Conservation (phyloP, 2,329 filamentous ascomycete genomes). For the Rugonectria rugulosa region DNA sequence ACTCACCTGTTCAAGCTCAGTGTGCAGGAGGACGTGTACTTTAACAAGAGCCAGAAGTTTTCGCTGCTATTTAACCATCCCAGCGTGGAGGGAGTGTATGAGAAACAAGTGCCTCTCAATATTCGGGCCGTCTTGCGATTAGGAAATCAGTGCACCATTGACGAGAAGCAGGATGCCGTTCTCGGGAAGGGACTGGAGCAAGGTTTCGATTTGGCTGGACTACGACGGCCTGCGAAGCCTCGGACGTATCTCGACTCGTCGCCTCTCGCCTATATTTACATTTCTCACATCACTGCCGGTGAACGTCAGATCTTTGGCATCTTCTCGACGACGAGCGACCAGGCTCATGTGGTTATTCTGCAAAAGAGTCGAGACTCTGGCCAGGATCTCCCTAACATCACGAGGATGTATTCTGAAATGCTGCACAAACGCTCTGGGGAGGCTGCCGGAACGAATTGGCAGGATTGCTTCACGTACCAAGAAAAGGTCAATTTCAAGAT, state of each 20-base stretch:
- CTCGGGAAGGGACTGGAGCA: constrained; percentile 92
- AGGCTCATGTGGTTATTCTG: constrained; percentile 88
- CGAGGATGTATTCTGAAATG: constrained; percentile 85
- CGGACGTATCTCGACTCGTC: constrained; percentile 77
- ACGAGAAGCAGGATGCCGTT: constrained; percentile 88
- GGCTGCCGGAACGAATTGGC: constrained; percentile 73
- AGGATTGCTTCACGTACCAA: constrained; percentile 86
- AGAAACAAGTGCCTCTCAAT: constrained; percentile 88
- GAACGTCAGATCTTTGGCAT: constrained; percentile 93
- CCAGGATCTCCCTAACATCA: constrained; percentile 88
- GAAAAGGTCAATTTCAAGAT: constrained; percentile 86
- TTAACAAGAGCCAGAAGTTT: constrained; percentile 84
- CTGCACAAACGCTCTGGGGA: constrained; percentile 72
- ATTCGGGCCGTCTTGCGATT: constrained; percentile 88
- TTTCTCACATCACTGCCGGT: constrained; percentile 91
- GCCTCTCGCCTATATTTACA: constrained; percentile 82
- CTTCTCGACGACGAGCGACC: constrained; percentile 82
- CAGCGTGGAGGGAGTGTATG: constrained; percentile 96
- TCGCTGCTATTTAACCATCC: constrained; percentile 86
- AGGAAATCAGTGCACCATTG: constrained; percentile 91
- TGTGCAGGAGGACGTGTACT: constrained; percentile 86
- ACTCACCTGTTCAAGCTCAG: constrained; percentile 94
- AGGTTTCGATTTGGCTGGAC: constrained; percentile 84
- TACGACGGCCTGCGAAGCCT: constrained; percentile 72
- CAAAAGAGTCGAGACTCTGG: constrained; percentile 79